Conservation (phyloP, 805 yeast genomes). For the Wickerhamomyces bisporus region DNA sequence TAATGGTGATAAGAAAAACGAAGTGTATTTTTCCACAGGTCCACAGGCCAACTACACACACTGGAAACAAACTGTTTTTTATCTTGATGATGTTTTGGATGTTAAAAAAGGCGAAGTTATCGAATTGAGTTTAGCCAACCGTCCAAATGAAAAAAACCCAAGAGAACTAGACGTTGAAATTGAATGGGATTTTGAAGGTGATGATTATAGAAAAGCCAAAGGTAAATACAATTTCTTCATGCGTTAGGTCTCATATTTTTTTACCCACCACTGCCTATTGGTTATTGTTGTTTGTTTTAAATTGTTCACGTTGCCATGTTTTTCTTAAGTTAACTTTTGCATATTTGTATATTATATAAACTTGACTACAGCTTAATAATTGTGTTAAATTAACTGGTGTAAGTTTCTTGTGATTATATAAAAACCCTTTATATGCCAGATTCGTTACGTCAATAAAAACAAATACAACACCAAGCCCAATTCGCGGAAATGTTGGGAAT, state of each 20-base stretch:
- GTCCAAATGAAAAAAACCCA: conserved; percentile 75
- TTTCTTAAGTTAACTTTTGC: no score
- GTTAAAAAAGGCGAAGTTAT: conserved; percentile 72
- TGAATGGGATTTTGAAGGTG: conserved; percentile 40
- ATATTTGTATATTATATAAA: no score
- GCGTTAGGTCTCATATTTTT: no score
- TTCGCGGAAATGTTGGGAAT: conserved; percentile 2
- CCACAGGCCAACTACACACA: conserved; percentile 93
- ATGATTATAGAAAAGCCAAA: conserved; percentile 45
- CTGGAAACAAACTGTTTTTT: conserved; percentile 98
- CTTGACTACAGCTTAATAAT: no score
- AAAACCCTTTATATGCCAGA: no score
- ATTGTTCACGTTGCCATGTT: not conserved
- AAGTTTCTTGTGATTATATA: no score
- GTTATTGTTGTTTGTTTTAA: no score
- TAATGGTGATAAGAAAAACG: conserved; percentile 40
- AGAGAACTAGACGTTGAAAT: conserved; percentile 86
- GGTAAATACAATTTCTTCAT: conserved; percentile 67
- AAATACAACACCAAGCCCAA: no score
- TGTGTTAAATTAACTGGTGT: no score
- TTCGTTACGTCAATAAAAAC: not conserved
- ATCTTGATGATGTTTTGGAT: conserved; percentile 75
- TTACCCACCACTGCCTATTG: no score
- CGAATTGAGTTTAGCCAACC: conserved; percentile 64
- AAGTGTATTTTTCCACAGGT: conserved; percentile 83